Percentiles rank a stretch among this genome's conserved stretches.
phyloP scores from a whole-genome alignment of 164 flowering plant species.

The Stephania cephalantha region DNA sequence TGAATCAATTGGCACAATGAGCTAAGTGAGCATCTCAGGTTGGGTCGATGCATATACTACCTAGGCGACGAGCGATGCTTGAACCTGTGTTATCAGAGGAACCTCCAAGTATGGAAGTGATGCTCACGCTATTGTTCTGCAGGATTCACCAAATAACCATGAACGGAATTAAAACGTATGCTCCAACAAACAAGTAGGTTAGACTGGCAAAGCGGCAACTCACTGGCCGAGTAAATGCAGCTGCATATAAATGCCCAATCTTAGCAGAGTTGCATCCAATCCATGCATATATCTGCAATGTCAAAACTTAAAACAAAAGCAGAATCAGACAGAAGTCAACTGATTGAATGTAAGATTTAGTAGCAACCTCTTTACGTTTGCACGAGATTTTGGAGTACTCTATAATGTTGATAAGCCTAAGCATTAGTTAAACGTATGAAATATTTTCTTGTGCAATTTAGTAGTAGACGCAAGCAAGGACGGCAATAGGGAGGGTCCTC shows the following conservation, averaged over 20 bases:
- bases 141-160: conserved; percentile 4
- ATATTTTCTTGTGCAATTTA: no score
- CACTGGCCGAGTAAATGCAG: conserved; percentile 78
- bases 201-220: conserved; percentile 15
- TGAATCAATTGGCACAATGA: conserved; percentile 4
- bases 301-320: background rate
- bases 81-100: conserved; percentile 79
- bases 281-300: conserved; percentile 69
- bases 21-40: background rate
- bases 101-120: conserved; percentile 72
- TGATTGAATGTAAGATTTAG: background rate
- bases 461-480: no score
- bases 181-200: background rate
- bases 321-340: background rate
- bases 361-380: background rate
- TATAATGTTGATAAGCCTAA: background rate
- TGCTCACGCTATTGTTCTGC: conserved; percentile 60
- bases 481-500: no score
- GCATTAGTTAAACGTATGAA: background rate
- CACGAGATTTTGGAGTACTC: background rate
- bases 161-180: background rate
- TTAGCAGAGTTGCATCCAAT: conserved; percentile 80
- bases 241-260: conserved; percentile 74
- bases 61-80: conserved; percentile 77
- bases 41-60: conserved; percentile 21